Percentiles rank a stretch among this genome's conserved stretches.
Conservation (phyloP, 768 basidiomycete genomes). For the Sporobolomyces roseus region DNA sequence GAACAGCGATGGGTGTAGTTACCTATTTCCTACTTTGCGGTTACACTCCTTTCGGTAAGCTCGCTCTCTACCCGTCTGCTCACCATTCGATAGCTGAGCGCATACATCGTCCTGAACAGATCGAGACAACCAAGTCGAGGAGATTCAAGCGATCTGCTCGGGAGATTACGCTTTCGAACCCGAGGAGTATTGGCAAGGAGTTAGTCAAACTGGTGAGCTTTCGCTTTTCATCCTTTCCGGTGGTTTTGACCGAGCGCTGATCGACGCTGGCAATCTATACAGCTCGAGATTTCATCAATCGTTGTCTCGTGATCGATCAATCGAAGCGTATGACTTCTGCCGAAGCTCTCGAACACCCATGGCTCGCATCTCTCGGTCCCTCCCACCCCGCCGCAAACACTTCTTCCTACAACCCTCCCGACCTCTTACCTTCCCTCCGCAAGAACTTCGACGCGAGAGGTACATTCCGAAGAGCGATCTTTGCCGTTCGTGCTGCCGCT, state of each 20-base stretch:
- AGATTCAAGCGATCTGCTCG: slow-evolving; percentile 91
- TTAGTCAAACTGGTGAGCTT: slow-evolving; percentile 47
- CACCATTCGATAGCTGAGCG: no score
- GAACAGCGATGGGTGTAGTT: slow-evolving; percentile 80
- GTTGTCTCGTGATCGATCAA: slow-evolving; percentile 83
- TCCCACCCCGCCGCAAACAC: slow-evolving; percentile 52
- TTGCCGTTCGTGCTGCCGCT: slow-evolving; percentile 33
- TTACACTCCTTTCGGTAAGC: slow-evolving; percentile 80
- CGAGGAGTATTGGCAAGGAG: slow-evolving; percentile 73
- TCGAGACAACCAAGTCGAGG: slow-evolving; percentile 68
- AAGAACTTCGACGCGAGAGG: slow-evolving; percentile 80
- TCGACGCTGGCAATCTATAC: no score
- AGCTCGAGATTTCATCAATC: slow-evolving; percentile 74
- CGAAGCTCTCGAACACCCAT: slow-evolving; percentile 68
- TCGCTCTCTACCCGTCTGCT: background rate
- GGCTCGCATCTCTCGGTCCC: slow-evolving; percentile 56
- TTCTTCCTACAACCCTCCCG: slow-evolving; percentile 59
- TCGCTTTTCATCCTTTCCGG: background rate
- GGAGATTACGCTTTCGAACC: slow-evolving; percentile 92
- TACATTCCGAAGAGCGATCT: slow-evolving; percentile 55
- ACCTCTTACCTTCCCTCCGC: slow-evolving; percentile 84
- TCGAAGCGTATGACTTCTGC: slow-evolving; percentile 70
- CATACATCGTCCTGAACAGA: slow-evolving; percentile 47
- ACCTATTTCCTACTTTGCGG: slow-evolving; percentile 91
- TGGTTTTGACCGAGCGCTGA: no score